Conservation (phyloP, 495 filamentous ascomycete genomes). For the Halenospora varia region DNA sequence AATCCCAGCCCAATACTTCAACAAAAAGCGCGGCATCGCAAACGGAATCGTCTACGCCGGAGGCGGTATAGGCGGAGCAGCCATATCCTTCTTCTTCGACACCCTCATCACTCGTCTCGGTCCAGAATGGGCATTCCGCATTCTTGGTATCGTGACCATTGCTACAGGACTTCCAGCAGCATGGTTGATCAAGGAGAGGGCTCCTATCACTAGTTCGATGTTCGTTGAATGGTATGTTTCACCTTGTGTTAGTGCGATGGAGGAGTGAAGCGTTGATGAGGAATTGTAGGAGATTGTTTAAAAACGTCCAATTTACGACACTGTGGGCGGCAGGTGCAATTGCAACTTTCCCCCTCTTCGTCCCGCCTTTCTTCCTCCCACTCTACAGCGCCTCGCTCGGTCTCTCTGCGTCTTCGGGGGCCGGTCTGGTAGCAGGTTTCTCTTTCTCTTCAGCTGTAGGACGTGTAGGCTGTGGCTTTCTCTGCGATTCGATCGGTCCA, state of each 20-base stretch:
- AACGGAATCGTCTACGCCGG: constrained; percentile 71
- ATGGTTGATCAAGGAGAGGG: constrained; percentile 51
- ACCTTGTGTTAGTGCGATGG: too few relatives aligned
- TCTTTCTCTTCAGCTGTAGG: constrained; percentile 61
- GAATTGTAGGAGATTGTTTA: constrained; percentile 40
- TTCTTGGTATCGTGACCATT: constrained; percentile 50
- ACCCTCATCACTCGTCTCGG: constrained; percentile 58
- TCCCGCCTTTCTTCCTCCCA: constrained; percentile 58
- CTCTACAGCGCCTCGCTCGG: constrained; percentile 43
- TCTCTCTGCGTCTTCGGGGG: constrained; percentile 61
- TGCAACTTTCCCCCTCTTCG: constrained; percentile 57
- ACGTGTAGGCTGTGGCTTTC: constrained; percentile 62
- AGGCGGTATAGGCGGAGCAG: constrained; percentile 68
- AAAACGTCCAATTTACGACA: constrained; percentile 42
- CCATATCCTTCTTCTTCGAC: constrained; percentile 53
- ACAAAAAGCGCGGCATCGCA: constrained; percentile 65
- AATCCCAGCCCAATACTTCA: constrained; percentile 70
- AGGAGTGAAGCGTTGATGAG: too few relatives aligned
- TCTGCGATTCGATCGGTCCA: constrained; percentile 61
- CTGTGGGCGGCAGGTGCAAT: constrained; percentile 52
- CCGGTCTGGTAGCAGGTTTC: constrained; percentile 67
- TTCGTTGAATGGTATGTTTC: constrained; percentile 47
- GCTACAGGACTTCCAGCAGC: constrained; percentile 49
- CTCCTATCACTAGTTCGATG: constrained; percentile 34
- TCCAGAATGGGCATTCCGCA: constrained; percentile 63